phyloP scores from a whole-genome alignment of 352 stramenopile species.

The Globisporangium yorkense region DNA sequence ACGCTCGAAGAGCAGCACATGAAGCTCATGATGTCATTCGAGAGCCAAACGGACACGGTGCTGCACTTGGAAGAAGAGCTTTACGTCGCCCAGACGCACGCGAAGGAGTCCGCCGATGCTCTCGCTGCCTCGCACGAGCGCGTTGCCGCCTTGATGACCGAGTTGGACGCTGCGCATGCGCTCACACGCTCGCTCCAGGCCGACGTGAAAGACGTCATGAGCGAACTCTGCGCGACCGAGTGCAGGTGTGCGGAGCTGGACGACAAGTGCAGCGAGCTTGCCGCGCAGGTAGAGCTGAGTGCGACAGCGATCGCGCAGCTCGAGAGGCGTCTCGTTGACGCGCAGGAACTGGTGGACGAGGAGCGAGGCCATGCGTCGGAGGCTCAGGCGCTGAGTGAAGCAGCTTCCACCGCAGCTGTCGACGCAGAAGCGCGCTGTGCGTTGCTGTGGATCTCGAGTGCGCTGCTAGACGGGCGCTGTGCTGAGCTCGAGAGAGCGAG shows the following conservation, averaged over 20 bases:
- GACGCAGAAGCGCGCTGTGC: neutral
- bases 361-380: neutral
- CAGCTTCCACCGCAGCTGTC: neutral
- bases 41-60: slow-evolving; percentile 7
- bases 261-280: neutral
- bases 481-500: neutral
- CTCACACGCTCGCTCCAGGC: slow-evolving; percentile 1
- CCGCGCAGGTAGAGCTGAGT: neutral
- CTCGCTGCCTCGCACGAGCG: slow-evolving; percentile 7
- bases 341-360: neutral
- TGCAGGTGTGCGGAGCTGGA: slow-evolving; percentile 9
- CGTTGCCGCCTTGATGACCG: neutral
- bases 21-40: slow-evolving; percentile 15
- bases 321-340: neutral
- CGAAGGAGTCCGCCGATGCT: slow-evolving; percentile 1
- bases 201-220: slow-evolving; percentile 11
- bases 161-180: slow-evolving; percentile 3
- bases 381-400: neutral
- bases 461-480: neutral
- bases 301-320: neutral
- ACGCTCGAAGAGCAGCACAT: slow-evolving; percentile 14
- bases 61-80: slow-evolving; percentile 12
- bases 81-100: neutral
- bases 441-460: neutral
- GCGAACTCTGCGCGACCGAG: slow-evolving; percentile 11